phyloP scores from a whole-genome alignment of 1,139 yeast genomes.

The Blastobotrys indianensis region DNA sequence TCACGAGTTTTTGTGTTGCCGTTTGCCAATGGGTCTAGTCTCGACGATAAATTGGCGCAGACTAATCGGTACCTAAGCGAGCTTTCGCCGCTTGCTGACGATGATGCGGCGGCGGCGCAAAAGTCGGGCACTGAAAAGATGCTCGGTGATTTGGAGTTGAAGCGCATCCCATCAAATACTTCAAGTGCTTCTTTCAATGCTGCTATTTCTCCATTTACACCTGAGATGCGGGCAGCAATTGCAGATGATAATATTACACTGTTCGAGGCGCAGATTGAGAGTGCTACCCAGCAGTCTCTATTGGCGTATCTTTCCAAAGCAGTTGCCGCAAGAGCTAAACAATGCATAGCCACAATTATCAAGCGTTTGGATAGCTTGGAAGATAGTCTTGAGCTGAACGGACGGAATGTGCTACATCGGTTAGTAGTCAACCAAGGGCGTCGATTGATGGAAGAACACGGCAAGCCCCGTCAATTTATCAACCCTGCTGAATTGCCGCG shows the following conservation, averaged over 20 bases:
- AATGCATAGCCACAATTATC: constrained; percentile 55
- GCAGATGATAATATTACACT: constrained; percentile 29
- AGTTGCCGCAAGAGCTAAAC: constrained; percentile 44
- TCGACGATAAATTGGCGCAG: constrained; percentile 47
- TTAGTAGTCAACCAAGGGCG: constrained; percentile 74
- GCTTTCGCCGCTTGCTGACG: constrained; percentile 37
- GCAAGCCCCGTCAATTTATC: constrained; percentile 28
- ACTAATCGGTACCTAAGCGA: constrained; percentile 53
- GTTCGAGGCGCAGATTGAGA: constrained; percentile 14
- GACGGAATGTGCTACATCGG: constrained; percentile 80
- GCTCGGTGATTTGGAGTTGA: constrained; percentile 13
- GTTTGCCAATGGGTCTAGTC: constrained; percentile 60
- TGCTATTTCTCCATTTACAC: constrained; percentile 3
- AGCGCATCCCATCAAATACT: constrained; percentile 13
- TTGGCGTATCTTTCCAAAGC: constrained; percentile 60
- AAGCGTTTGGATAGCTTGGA: constrained; percentile 42
- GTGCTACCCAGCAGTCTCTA: constrained; percentile 37
- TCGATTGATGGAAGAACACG: constrained; percentile 21
- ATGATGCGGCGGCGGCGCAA: constrained; percentile 4
- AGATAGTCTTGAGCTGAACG: constrained; percentile 71
- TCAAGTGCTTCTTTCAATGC: constrained; percentile 14
- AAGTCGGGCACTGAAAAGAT: constrained; percentile 13
- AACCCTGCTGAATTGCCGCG: constrained; percentile 49
- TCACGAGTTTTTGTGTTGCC: constrained; percentile 71
- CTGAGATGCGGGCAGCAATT: constrained; percentile 20